Conservation (phyloP, 108 stramenopile genomes). For the Pseudonitzschia multistriata region DNA sequence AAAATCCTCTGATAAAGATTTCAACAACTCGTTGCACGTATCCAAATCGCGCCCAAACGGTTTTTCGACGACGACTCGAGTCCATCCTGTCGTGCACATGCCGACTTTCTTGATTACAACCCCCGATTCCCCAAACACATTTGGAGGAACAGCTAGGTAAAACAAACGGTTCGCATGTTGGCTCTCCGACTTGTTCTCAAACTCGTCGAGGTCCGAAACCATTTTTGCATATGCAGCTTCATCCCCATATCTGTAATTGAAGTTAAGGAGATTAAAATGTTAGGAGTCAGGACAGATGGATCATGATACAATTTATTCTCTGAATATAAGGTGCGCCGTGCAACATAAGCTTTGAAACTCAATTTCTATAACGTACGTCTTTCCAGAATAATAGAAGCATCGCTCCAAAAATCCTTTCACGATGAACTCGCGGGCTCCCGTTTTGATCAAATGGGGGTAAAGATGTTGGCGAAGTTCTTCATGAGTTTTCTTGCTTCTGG, state of each 20-base stretch:
- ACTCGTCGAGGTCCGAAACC: constrained; percentile 31
- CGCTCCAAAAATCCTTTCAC: constrained; percentile 71
- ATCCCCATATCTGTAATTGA: constrained; percentile 67
- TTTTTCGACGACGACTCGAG: constrained; percentile 93
- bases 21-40: constrained; percentile 57
- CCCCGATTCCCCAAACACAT: constrained; percentile 85
- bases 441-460: constrained; percentile 56
- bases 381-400: constrained; percentile 82
- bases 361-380: constrained; percentile 16
- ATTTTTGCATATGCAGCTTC: constrained; percentile 60
- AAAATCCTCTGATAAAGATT: constrained; percentile 41
- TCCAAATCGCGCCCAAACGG: constrained; percentile 95
- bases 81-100: constrained; percentile 62
- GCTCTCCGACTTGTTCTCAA: constrained; percentile 16
- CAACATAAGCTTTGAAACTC: neutral
- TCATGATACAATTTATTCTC: too few relatives aligned
- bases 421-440: constrained; percentile 33
- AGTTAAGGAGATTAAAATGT: neutral
- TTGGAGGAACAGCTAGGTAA: constrained; percentile 98
- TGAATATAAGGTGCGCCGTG: too few relatives aligned
- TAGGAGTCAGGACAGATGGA: neutral
- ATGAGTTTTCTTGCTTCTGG: constrained; percentile 71
- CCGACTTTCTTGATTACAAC: constrained; percentile 64
- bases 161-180: constrained; percentile 61
- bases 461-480: constrained; percentile 79